Percentiles rank a stretch among this genome's conserved stretches.
Conservation (phyloP, 140 eudicot genomes). For the Senecio squalidus region DNA sequence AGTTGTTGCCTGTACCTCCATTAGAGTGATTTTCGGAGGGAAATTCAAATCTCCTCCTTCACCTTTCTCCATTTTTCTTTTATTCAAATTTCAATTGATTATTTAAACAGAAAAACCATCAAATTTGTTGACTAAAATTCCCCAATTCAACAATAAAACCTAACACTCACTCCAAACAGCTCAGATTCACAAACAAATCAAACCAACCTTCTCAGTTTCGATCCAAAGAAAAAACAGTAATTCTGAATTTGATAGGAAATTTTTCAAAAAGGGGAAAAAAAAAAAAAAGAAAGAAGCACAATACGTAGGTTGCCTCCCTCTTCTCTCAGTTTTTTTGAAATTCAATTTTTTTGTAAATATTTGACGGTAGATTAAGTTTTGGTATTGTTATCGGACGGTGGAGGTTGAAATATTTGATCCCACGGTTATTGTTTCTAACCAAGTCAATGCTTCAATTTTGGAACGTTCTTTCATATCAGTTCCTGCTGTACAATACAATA, state of each 20-base stretch:
- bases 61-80: constrained; percentile 48
- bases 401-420: constrained; percentile 16
- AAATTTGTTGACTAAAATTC: constrained; percentile 18
- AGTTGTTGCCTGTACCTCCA: constrained; percentile 34
- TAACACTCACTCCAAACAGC: constrained; percentile 25
- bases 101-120: background rate
- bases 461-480: constrained; percentile 22
- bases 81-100: constrained; percentile 4
- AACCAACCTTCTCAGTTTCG: too few relatives aligned
- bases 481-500: too few relatives aligned
- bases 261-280: constrained; percentile 12
- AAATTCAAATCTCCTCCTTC: constrained; percentile 57
- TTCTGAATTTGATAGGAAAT: constrained; percentile 7
- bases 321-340: constrained; percentile 82
- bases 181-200: constrained; percentile 32
- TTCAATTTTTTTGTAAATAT: constrained; percentile 49
- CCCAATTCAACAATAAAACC: constrained; percentile 9
- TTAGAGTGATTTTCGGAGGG: constrained; percentile 48
- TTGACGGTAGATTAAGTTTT: constrained; percentile 36
- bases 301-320: constrained; percentile 19
- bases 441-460: constrained; percentile 16
- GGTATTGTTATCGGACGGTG: constrained; percentile 39
- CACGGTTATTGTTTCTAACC: constrained; percentile 11
- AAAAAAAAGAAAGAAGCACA: background rate
- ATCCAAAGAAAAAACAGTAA: constrained; percentile 2